phyloP scores from a whole-genome alignment of 2,329 filamentous ascomycete genomes.

The Aureobasidium melanogenum region DNA sequence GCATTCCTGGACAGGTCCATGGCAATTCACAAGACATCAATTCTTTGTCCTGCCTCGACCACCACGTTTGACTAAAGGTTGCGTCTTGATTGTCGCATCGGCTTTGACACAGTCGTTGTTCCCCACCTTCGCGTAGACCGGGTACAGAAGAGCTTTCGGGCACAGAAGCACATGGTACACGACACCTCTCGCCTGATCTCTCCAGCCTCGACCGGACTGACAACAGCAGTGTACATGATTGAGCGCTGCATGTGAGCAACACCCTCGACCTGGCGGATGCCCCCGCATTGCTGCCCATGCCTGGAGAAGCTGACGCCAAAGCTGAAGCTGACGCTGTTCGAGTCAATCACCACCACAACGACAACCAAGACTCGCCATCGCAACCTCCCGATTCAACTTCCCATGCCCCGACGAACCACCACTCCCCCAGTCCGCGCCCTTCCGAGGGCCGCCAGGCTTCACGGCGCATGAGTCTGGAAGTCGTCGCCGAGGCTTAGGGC shows the following conservation, averaged over 20 bases:
- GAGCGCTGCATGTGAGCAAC: neutral
- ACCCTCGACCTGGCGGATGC: constrained; percentile 1
- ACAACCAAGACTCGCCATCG: neutral
- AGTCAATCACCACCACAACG: neutral
- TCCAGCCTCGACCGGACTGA: neutral
- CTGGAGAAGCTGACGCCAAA: neutral
- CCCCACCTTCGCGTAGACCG: neutral
- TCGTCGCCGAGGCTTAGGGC: constrained; percentile 14
- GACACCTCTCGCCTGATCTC: neutral
- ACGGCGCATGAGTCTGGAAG: constrained; percentile 13
- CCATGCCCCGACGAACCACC: neutral
- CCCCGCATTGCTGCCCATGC: constrained; percentile 3
- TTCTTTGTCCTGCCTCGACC: neutral
- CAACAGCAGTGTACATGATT: neutral
- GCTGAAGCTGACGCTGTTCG: neutral
- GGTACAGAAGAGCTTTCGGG: neutral
- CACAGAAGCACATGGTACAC: neutral
- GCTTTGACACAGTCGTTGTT: neutral
- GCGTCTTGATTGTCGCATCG: neutral
- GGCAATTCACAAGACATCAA: neutral
- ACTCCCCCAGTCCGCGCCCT: neutral
- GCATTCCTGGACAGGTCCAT: neutral
- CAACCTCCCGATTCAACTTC: neutral
- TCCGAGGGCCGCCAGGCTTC: constrained; percentile 12
- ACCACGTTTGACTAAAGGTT: neutral